These are phyloP conservation scores for Alternaria tenuissima DNA, from an alignment of 2,329 filamentous ascomycete genomes.

Conservation along the genomic window DNA sequence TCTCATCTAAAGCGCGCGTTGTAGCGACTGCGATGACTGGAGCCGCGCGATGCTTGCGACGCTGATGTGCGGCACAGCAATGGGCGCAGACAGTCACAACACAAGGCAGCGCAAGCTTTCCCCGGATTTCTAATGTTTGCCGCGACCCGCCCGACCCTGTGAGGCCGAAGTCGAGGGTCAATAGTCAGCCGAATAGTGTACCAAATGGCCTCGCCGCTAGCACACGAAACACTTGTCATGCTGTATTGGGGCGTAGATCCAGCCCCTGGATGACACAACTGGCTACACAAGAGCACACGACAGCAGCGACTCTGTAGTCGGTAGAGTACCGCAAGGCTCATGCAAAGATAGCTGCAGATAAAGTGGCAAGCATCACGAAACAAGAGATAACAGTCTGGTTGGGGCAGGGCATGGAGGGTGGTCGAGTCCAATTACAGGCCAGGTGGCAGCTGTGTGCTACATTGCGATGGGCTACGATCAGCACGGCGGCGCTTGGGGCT, in stretches of 20 bases:
- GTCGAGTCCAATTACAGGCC: constrained; percentile 33
- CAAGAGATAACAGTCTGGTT: constrained; percentile 33
- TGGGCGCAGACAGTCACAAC: too few species aligned
- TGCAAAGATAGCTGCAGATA: not conserved
- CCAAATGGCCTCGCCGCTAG: constrained; percentile 28
- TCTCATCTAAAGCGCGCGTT: constrained; percentile 37
- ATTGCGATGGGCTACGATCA: constrained; percentile 19
- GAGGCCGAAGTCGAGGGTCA: constrained; percentile 31
- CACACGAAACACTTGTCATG: constrained; percentile 42
- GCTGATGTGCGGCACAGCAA: too few species aligned
- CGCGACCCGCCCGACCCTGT: constrained; percentile 35
- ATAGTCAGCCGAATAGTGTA: constrained; percentile 13
- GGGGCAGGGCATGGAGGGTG: constrained; percentile 20
- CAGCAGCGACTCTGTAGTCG: not conserved
- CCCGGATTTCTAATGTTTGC: constrained; percentile 39
- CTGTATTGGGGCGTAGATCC: constrained; percentile 30
- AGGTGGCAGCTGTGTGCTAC: constrained; percentile 31
- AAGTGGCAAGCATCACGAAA: constrained; percentile 35
- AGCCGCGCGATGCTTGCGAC: not conserved
- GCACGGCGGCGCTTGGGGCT: constrained; percentile 28
- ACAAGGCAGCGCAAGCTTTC: constrained; percentile 28
- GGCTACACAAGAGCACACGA: constrained; percentile 14
- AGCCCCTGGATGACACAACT: constrained; percentile 36
- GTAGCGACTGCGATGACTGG: not conserved
- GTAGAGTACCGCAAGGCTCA: not conserved